These are phyloP conservation scores for Microthlaspi erraticum DNA, from an alignment of 345 rosid species.

Conservation along the genomic window DNA sequence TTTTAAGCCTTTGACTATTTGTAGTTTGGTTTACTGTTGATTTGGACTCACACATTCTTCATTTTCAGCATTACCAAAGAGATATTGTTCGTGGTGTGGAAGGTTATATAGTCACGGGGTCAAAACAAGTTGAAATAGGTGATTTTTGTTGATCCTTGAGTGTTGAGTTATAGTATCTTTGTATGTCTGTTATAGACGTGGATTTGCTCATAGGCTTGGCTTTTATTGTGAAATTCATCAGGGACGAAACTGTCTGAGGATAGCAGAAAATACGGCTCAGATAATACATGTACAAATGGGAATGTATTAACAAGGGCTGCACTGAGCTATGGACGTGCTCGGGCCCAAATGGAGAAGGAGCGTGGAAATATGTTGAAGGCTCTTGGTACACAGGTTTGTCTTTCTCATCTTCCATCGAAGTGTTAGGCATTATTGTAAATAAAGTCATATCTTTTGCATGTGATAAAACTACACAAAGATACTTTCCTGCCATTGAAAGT, in stretches of 20 bases:
- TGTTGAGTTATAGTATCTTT: not conserved
- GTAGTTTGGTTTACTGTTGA: not conserved
- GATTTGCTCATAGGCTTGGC: not conserved
- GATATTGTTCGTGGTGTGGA: constrained; percentile 97
- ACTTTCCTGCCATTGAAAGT: not conserved
- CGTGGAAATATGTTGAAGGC: constrained; percentile 87
- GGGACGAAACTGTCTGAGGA: constrained; percentile 94
- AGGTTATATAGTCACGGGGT: constrained; percentile 89
- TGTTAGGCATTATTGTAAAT: not conserved
- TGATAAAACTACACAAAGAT: not conserved
- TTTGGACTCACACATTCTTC: constrained; percentile 23
- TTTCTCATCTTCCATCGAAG: constrained; percentile 20
- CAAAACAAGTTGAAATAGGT: constrained; percentile 98
- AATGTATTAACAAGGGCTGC: constrained; percentile 80
- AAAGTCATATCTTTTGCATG: constrained; percentile 3
- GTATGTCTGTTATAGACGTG: constrained; percentile 1
- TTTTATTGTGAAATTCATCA: constrained; percentile 39
- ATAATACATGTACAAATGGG: constrained; percentile 91
- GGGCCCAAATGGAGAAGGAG: constrained; percentile 95
- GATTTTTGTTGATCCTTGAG: constrained; percentile 34
- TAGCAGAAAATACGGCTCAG: constrained; percentile 89
- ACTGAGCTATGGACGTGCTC: constrained; percentile 65
- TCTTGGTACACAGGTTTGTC: constrained; percentile 87
- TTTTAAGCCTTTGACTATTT: constrained; percentile 12
- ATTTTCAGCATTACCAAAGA: constrained; percentile 90